phyloP scores from a whole-genome alignment of 1,139 yeast genomes.

The Pichia sp. region DNA sequence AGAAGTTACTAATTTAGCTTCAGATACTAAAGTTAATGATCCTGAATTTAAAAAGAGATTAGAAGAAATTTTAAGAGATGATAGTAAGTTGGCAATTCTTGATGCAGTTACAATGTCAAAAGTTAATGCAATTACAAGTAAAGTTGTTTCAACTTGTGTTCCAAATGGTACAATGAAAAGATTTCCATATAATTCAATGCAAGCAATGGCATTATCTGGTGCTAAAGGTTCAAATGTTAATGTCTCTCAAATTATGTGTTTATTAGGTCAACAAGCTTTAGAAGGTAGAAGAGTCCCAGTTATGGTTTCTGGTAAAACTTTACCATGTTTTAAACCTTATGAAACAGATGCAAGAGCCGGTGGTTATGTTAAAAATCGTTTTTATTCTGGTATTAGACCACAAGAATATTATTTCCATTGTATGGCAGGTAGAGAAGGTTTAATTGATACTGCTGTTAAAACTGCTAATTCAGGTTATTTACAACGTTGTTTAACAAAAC shows the following conservation, averaged over 20 bases:
- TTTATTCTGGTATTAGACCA: constrained; percentile 97
- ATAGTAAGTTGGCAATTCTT: constrained; percentile 81
- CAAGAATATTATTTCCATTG: constrained; percentile 99
- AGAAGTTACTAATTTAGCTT: constrained; percentile 82
- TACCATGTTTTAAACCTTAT: constrained; percentile 93
- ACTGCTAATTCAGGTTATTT: constrained; percentile 98
- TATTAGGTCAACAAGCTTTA: constrained; percentile 97
- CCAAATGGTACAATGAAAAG: constrained; percentile 94
- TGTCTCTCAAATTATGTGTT: constrained; percentile 98
- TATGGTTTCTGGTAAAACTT: constrained; percentile 96
- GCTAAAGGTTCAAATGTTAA: constrained; percentile 99
- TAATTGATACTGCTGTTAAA: constrained; percentile 98
- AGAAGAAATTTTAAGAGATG: constrained; percentile 94
- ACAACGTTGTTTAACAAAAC: constrained; percentile 97
- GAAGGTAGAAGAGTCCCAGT: constrained; percentile 99
- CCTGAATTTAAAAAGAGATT: constrained; percentile 80
- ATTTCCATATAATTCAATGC: constrained; percentile 97
- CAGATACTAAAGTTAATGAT: constrained; percentile 47
- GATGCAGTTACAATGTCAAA: constrained; percentile 96
- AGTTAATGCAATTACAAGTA: constrained; percentile 86
- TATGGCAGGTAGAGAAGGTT: constrained; percentile 99
- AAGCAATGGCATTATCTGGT: constrained; percentile 97
- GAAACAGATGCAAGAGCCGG: constrained; percentile 98
- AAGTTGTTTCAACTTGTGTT: constrained; percentile 89
- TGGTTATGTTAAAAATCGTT: constrained; percentile 95